phyloP scores from a whole-genome alignment of 2,329 filamentous ascomycete genomes.

The Alternaria angustiovoidea region DNA sequence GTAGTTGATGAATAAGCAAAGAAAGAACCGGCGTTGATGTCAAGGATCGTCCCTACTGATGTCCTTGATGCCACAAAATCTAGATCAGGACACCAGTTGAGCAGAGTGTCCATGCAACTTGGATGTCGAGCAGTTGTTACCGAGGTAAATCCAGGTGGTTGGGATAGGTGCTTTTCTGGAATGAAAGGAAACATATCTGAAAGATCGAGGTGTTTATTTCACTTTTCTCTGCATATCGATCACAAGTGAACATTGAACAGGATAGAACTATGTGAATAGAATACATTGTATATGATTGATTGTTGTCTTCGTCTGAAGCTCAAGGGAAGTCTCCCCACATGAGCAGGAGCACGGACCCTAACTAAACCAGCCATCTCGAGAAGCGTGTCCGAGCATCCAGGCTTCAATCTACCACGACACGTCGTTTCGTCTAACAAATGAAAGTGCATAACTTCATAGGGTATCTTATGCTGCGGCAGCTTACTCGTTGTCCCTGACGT shows the following conservation, averaged over 20 bases:
- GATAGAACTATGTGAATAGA: not conserved
- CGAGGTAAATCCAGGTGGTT: not conserved
- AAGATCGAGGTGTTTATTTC: not conserved
- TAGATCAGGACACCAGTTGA: not conserved
- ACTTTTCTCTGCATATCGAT: no score
- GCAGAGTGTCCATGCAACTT: not conserved
- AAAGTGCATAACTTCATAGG: not conserved
- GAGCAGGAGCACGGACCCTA: not conserved
- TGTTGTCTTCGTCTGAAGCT: not conserved
- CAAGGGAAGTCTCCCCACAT: not conserved
- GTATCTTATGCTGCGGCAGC: not conserved
- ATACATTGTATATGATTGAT: not conserved
- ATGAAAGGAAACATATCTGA: not conserved
- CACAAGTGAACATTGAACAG: no score
- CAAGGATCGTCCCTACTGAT: not conserved
- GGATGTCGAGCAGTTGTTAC: not conserved
- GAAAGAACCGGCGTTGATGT: not conserved
- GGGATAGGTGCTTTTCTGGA: no score
- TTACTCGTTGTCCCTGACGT: conserved; percentile 70
- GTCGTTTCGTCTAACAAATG: not conserved
- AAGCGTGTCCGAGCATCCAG: not conserved
- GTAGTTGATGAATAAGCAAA: not conserved
- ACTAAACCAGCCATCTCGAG: not conserved
- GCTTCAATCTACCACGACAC: not conserved
- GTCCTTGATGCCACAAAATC: not conserved